Evolutionary conservation across 352 stramenopile genomes (phyloP), one percentile per base, ranked within the genome.

Genomic region (Peronospora destructor): DNA sequence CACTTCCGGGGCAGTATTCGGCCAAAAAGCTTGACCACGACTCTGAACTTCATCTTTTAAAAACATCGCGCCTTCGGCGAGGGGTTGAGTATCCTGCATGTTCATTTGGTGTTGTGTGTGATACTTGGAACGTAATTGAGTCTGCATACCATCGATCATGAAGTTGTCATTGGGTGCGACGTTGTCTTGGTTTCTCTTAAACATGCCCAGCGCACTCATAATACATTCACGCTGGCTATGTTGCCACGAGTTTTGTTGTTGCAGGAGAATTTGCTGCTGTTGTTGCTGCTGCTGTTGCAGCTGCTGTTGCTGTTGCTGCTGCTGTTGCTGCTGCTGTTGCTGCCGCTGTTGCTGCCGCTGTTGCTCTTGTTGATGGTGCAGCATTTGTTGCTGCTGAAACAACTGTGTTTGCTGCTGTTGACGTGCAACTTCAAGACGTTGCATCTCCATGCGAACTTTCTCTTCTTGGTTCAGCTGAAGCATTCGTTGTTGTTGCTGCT

Each of bases 371-470:
- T 88, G 77, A 25, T 87, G 79, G 44, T 88, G 74, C 25, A 86
- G 77, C 41, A 82, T 60, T 43, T 87, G 60, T 47, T 82, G 73
- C 45, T 78, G 61, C 56, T 76, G 71, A 37, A 84, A 61, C 56
- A 85, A 68, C 8, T 77, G 74, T 36, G 88, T 71, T 23, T 85
- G 74, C 44, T 84, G 74, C 23, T 87, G 79, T 45, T 88, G 74
- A 37, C 76, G 73, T 19, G 69, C 76, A 8, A 88, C 64, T 50
- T 91, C 77, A 38, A 93, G 48, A 10, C 77, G 61, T 55, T 90
- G 77, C 78, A 91, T 89, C 46, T 93, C 80, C 45, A 90, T 66
- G 5, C 77, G 76, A 36, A 89, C 85, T 48, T 92, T 85, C 53
- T 89, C 74, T 53, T 87, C 72, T 35, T 84, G 53, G 30, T 56